phyloP scores from a whole-genome alignment of 768 basidiomycete species.

The Termitomyces sp. region DNA sequence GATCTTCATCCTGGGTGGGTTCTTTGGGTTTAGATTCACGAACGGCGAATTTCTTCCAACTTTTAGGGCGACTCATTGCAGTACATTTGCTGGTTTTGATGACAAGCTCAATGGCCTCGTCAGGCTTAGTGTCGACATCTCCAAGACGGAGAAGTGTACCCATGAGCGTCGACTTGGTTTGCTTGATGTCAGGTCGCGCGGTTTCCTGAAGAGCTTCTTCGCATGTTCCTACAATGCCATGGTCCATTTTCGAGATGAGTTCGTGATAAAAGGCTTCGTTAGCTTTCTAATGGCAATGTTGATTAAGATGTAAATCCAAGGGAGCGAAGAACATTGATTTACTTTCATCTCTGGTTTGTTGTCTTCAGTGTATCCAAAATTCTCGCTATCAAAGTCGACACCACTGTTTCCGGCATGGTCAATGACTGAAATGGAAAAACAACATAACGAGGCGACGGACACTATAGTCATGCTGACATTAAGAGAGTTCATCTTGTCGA shows the following conservation, averaged over 20 bases:
- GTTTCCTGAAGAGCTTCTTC: conserved; percentile 64
- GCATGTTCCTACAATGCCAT: conserved; percentile 63
- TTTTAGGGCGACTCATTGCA: conserved; percentile 61
- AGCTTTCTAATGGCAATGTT: conserved; percentile 41
- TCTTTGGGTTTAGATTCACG: conserved; percentile 25
- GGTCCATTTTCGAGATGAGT: conserved; percentile 38
- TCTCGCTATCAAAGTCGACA: conserved; percentile 82
- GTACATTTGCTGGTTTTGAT: conserved; percentile 84
- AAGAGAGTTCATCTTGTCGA: conserved; percentile 59
- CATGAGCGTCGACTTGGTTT: conserved; percentile 63
- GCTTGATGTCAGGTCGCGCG: conserved; percentile 60
- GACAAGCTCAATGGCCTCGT: conserved; percentile 72
- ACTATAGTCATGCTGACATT: conserved; percentile 66
- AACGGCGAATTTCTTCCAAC: conserved; percentile 75
- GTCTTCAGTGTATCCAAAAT: conserved; percentile 59
- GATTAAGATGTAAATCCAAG: not conserved
- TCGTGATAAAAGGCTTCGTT: conserved; percentile 75
- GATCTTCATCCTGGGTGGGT: conserved; percentile 28
- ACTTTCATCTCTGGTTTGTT: conserved; percentile 78
- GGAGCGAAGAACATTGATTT: conserved; percentile 4
- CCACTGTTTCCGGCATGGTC: conserved; percentile 51
- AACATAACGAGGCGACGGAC: conserved; percentile 39
- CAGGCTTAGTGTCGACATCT: conserved; percentile 59
- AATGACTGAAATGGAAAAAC: not conserved
- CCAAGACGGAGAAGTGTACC: conserved; percentile 77